These are phyloP conservation scores for Fibroporia radiculosa DNA, from an alignment of 768 basidiomycete species.

Conservation along the genomic window DNA sequence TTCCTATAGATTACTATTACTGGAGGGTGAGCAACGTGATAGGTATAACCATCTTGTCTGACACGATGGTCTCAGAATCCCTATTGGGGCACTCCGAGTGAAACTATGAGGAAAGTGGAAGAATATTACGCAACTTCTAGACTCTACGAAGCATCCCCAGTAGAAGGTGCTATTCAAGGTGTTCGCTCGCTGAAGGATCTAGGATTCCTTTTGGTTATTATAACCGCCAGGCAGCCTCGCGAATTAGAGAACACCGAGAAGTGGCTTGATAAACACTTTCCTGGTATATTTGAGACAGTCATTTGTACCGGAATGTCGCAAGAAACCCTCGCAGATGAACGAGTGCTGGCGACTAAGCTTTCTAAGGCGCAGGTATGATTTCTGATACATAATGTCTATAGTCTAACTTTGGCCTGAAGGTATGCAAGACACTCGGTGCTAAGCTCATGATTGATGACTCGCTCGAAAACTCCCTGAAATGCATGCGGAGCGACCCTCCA, in stretches of 20 bases:
- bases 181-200: constrained; percentile 45
- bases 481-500: constrained; percentile 38
- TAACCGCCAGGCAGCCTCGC: constrained; percentile 62
- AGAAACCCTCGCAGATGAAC: constrained; percentile 35
- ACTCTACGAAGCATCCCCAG: constrained; percentile 39
- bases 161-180: constrained; percentile 57
- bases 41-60: neutral
- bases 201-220: constrained; percentile 64
- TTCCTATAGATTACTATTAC: constrained; percentile 54
- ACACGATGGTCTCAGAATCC: constrained; percentile 29
- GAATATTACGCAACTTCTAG: constrained; percentile 48
- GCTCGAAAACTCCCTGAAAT: constrained; percentile 64
- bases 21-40: constrained; percentile 47
- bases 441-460: constrained; percentile 75
- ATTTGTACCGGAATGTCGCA: constrained; percentile 74
- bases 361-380: constrained; percentile 61
- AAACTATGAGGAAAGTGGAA: constrained; percentile 52
- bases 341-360: constrained; percentile 46
- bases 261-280: constrained; percentile 63
- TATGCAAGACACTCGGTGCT: constrained; percentile 57
- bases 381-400: neutral
- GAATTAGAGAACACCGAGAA: constrained; percentile 50
- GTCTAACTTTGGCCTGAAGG: constrained; percentile 26
- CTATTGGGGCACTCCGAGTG: constrained; percentile 53
- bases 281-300: constrained; percentile 51